phyloP scores from a whole-genome alignment of 306 rosid species.

The Begonia loranthoides region DNA sequence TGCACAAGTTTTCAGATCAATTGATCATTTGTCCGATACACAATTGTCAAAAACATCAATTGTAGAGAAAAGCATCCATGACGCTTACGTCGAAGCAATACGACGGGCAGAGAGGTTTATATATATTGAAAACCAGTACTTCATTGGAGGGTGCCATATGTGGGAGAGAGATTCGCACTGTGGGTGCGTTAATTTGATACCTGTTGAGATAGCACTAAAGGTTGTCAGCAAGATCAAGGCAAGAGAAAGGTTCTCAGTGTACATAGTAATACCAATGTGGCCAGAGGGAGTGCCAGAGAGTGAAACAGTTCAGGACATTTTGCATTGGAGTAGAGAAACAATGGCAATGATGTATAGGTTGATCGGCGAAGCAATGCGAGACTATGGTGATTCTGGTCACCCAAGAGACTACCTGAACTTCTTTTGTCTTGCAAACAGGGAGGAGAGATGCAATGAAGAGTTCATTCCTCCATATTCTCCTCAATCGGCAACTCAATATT shows the following conservation, averaged over 20 bases:
- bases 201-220: conserved; percentile 80
- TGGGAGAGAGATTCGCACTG: conserved; percentile 63
- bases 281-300: conserved; percentile 87
- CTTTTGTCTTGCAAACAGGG: conserved; percentile 90
- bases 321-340: conserved; percentile 82
- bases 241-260: conserved; percentile 70
- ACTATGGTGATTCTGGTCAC: conserved; percentile 45
- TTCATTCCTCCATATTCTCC: conserved; percentile 64
- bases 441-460: conserved; percentile 40
- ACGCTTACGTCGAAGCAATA: conserved; percentile 78
- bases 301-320: conserved; percentile 71
- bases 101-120: conserved; percentile 72
- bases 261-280: conserved; percentile 94
- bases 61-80: conserved; percentile 81
- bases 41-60: conserved; percentile 50
- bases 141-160: conserved; percentile 78
- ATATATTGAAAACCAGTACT: conserved; percentile 87
- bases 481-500: conserved; percentile 47
- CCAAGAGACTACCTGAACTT: conserved; percentile 89
- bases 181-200: conserved; percentile 77
- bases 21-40: conserved; percentile 59
- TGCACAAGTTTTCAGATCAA: conserved; percentile 80
- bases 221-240: conserved; percentile 64
- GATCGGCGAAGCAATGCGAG: conserved; percentile 72
- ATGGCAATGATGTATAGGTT: conserved; percentile 77